Base-by-base conservation (phyloP, 2,329 filamentous ascomycete species). In the Dendrostoma leiphaemia region DNA sequence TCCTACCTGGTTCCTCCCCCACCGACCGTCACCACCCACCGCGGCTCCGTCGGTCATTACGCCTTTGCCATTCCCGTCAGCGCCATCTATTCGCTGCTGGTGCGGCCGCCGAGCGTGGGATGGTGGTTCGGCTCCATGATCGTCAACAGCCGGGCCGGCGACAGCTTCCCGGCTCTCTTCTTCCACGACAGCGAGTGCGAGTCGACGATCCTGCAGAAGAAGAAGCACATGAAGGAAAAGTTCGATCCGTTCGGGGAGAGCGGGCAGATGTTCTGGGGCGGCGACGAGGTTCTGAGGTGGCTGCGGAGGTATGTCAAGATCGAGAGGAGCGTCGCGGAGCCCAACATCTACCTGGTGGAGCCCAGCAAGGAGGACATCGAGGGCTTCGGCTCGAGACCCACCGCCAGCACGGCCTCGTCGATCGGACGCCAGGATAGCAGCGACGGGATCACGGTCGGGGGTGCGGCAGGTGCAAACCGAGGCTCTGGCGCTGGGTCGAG, bases 51-150 rank as follows among this genome's bases (percentile, higher is more conserved):
- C 46, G 92, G 92, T 4, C 83, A 88, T 45, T 97, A 96, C 68
- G 85, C 94, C 1, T 99, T 99, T 67, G 91, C 93, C 1, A 82
- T 99, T 6, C 94, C 94, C 1, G 82, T 97, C 28, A 90, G 85
- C 61, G 89, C 93, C 60, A 87, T 99, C 57, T 99, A 95, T 72
- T 96, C 90, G 26, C 79, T 99, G 5, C 79, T 96, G 7, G 86
- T 99, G 35, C 85, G 94, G 2, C 93, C 93, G 3, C 95, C 94
- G 5, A 97, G 91, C 68, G 74, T 96, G 7, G 95, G 94, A 15
- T 99, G 94, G 95, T 99, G 94, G 94, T 97, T 95, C 69, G 94
- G 94, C 31, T 96, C 91, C 59, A 74, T 99, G 26, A 88, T 99
- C 54, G 90, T 99, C 74, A 99, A 99, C 68, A 91, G 90, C 1